phyloP scores from a whole-genome alignment of 2,329 filamentous ascomycete genomes.

The Cladosporium phlei region DNA sequence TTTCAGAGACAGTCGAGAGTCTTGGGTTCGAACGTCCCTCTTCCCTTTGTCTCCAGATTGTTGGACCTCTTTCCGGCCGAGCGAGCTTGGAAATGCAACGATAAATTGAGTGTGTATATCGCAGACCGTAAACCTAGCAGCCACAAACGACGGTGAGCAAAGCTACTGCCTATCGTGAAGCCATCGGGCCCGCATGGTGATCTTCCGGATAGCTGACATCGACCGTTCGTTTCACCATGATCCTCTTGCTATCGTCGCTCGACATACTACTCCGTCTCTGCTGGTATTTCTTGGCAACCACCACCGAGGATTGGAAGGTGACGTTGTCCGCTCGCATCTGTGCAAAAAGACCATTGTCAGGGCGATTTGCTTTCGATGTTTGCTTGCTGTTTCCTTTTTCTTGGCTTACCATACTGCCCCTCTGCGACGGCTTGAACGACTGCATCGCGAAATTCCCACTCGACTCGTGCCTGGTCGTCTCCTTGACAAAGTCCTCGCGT shows the following conservation, averaged over 20 bases:
- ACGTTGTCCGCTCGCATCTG: constrained; percentile 4
- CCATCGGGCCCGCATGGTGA: no score
- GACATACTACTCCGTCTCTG: not conserved
- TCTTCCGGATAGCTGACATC: not conserved
- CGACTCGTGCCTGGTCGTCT: constrained; percentile 4
- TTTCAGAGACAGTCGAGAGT: no score
- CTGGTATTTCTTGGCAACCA: not conserved
- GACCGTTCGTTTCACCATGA: constrained; percentile 4
- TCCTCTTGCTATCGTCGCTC: constrained; percentile 7
- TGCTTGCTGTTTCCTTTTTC: not conserved
- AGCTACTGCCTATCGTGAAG: no score
- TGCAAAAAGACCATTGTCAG: not conserved
- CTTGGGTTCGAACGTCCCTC: no score
- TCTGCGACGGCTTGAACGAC: not conserved
- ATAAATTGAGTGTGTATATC: no score
- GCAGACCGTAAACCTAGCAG: no score
- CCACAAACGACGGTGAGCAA: no score
- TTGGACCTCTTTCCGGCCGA: no score
- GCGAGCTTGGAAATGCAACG: no score
- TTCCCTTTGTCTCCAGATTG: no score
- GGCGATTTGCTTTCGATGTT: not conserved
- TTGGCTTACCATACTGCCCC: not conserved
- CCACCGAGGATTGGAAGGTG: constrained; percentile 1
- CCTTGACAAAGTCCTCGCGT: constrained; percentile 2
- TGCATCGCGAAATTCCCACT: not conserved